A percentile compares a stretch with the other conserved stretches of the same genome.
Conservation (phyloP, 129 eudicot genomes). For the Helianthus annuus region DNA sequence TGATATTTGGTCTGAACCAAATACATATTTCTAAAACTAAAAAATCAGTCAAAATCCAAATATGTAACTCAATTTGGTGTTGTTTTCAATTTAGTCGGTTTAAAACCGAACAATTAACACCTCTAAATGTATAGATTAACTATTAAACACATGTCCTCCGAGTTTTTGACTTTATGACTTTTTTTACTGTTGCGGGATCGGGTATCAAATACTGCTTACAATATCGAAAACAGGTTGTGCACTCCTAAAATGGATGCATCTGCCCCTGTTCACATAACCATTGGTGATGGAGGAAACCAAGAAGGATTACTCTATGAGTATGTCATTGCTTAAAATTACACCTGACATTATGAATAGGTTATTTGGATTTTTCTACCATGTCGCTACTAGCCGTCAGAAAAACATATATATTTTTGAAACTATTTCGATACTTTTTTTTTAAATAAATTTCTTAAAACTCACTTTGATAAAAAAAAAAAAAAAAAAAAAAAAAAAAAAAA, state of each 20-base stretch:
- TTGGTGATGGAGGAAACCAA: slow-evolving; percentile 95
- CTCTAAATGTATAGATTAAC: neutral
- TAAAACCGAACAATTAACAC: no score
- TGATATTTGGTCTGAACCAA: no score
- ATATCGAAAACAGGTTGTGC: slow-evolving; percentile 74
- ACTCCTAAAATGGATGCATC: slow-evolving; percentile 52
- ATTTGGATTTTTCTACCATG: no score
- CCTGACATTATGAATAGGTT: neutral
- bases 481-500: neutral
- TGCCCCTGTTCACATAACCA: slow-evolving; percentile 86
- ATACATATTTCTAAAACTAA: no score
- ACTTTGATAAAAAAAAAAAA: neutral
- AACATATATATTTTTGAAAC: neutral
- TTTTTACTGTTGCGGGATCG: slow-evolving; percentile 54
- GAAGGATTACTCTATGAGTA: slow-evolving; percentile 88
- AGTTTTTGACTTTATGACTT: neutral
- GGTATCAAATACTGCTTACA: slow-evolving; percentile 80
- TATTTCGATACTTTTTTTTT: neutral
- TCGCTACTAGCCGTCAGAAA: neutral
- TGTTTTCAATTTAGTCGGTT: no score
- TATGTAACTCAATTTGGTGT: no score
- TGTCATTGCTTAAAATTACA: slow-evolving; percentile 22
- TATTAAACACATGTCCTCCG: neutral
- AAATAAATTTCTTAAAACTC: neutral
- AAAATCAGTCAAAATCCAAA: no score